Percentiles rank a stretch among this genome's conserved stretches.
Conservation (phyloP, 352 stramenopile species). For the Phytophthora capsici region DNA sequence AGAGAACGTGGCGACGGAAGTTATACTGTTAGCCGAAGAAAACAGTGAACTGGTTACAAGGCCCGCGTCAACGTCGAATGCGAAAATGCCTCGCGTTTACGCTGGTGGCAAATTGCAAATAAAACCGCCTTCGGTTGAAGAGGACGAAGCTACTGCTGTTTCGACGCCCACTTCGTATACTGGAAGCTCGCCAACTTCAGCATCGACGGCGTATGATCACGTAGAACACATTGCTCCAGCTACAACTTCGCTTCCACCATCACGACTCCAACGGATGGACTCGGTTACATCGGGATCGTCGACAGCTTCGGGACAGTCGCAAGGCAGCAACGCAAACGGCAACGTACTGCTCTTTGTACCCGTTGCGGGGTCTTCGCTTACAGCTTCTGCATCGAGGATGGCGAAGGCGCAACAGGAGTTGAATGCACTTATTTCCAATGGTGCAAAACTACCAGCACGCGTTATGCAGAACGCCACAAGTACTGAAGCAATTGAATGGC, state of each 20-base stretch:
- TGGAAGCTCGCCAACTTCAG: slow-evolving; percentile 29
- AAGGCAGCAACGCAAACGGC: slow-evolving; percentile 27
- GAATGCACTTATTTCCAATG: slow-evolving; percentile 52
- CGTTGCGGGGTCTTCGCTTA: slow-evolving; percentile 69
- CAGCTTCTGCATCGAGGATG: slow-evolving; percentile 68
- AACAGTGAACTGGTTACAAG: slow-evolving; percentile 6
- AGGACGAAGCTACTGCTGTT: slow-evolving; percentile 35
- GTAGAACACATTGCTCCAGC: background rate
- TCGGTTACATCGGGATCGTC: slow-evolving; percentile 40
- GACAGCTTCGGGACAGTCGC: slow-evolving; percentile 31
- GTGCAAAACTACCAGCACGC: slow-evolving; percentile 63
- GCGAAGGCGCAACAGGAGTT: slow-evolving; percentile 65
- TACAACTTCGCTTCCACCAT: background rate
- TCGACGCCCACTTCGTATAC: slow-evolving; percentile 37
- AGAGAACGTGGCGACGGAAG: background rate
- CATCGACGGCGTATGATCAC: slow-evolving; percentile 22
- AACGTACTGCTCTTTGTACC: slow-evolving; percentile 83
- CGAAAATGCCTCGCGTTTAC: slow-evolving; percentile 40
- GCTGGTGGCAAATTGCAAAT: slow-evolving; percentile 31
- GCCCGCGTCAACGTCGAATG: slow-evolving; percentile 35
- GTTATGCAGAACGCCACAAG: slow-evolving; percentile 30
- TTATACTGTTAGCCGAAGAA: slow-evolving; percentile 3
- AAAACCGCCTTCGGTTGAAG: slow-evolving; percentile 23
- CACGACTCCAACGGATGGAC: slow-evolving; percentile 28
- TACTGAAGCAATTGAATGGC: slow-evolving; percentile 53